phyloP scores from a whole-genome alignment of 2,329 filamentous ascomycete genomes.

The Xylogone sp. region DNA sequence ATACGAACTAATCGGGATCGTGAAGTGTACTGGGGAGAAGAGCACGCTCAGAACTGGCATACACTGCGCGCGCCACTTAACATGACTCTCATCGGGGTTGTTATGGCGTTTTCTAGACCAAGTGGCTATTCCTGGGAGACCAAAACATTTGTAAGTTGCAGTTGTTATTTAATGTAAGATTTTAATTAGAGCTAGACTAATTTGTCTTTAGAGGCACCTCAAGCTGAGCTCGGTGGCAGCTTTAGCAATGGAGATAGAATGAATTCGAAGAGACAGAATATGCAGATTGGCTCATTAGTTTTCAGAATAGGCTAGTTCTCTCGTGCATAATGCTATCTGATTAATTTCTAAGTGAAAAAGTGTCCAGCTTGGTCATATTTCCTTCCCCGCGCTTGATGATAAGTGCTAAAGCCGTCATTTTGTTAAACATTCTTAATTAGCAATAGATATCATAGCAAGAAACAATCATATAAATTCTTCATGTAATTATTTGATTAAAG shows the following conservation, averaged over 20 bases:
- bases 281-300: too few species aligned
- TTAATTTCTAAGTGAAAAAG: too few species aligned
- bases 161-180: not conserved
- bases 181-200: not conserved
- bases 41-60: not conserved
- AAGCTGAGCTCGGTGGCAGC: slow-evolving; percentile 1
- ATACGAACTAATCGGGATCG: slow-evolving; percentile 6
- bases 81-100: slow-evolving; percentile 3
- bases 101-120: slow-evolving; percentile 2
- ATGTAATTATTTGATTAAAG: too few species aligned
- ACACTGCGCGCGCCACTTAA: not conserved
- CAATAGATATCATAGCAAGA: too few species aligned
- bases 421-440: too few species aligned
- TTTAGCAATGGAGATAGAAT: slow-evolving; percentile 1
- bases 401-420: too few species aligned
- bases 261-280: not conserved
- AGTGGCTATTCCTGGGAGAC: not conserved
- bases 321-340: too few species aligned
- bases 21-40: slow-evolving; percentile 2
- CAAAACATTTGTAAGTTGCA: slow-evolving; percentile 1
- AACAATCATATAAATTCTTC: too few species aligned
- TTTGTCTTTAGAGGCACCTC: not conserved
- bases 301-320: too few species aligned
- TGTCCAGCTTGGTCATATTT: too few species aligned
- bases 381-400: too few species aligned